Base-by-base conservation (phyloP, 345 rosid genomes). In the Citrus glauca region DNA sequence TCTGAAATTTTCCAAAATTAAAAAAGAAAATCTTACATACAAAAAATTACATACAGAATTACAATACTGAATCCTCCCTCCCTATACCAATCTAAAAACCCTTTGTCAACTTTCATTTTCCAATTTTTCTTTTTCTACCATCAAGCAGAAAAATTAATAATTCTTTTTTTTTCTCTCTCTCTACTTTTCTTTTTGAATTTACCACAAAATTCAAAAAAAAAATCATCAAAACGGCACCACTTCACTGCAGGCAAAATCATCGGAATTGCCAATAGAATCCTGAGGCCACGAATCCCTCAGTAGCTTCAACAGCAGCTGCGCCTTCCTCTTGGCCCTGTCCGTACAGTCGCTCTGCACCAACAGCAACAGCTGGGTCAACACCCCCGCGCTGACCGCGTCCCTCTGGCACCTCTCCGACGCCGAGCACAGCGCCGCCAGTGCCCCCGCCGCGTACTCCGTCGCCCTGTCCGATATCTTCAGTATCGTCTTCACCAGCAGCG, bases 281-380 rank as follows among this genome's bases (percentile, higher is more conserved):
- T 83, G 91, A 6, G 97, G 97, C 99, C 99, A 96, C 7, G 90
- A 88, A 66, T 94, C 93, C 79, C 97, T 83, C 3, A 96, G 84
- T 79, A 91, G 81, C 85, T 96, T 96, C 79, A 96, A 81, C 83
- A 96, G 71, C 91, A 88, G 78, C 88, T 96, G 99, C 9, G 99
- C 97, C 86, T 96, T 96, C 82, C 98, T 83, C 89, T 96, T 96
- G 1, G 99, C 99, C 45, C 99, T 84, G 59, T 90, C 98, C 87
- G 98, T 96, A 81, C 99, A 96, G 27, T 94, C 97, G 62, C 97
- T 92, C 81, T 96, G 99, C 78, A 94, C 98, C 71, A 96, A 68
- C 20, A 96, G 80, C 78, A 96, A 64, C 85, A 94, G 73, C 91
- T 92, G 99, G 60, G 92, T 91, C 90, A 96, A 68, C 71, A 96